Percentiles rank a stretch among this genome's conserved stretches.
Conservation (phyloP, 306 rosid species). For the Rosa lucieae region DNA sequence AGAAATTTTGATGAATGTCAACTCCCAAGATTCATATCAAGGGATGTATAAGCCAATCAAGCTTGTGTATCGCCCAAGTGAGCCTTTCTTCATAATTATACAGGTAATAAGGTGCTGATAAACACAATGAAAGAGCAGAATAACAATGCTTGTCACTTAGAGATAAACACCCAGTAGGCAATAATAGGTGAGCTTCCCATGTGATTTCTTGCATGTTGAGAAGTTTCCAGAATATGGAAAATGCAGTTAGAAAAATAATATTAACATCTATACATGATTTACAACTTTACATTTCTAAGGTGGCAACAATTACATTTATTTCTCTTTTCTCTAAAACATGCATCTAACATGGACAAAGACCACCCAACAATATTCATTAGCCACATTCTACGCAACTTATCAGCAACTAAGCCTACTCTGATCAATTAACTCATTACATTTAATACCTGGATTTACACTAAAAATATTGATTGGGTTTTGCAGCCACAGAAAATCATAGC, state of each 20-base stretch:
- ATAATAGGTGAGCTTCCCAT: background rate
- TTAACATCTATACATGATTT: background rate
- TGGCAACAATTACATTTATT: background rate
- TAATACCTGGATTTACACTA: constrained; percentile 18
- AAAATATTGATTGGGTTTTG: constrained; percentile 20
- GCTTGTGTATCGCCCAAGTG: constrained; percentile 76
- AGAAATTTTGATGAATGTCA: constrained; percentile 64
- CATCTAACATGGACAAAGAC: background rate
- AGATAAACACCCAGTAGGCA: background rate
- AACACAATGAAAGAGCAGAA: background rate
- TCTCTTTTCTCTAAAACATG: background rate
- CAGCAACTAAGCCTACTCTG: background rate
- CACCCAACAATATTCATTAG: background rate
- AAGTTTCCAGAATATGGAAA: background rate
- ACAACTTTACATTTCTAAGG: background rate
- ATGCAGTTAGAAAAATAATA: background rate
- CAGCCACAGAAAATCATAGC: constrained; percentile 80
- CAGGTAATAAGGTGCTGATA: constrained; percentile 55
- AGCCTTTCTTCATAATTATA: constrained; percentile 81
- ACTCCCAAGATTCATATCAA: constrained; percentile 45
- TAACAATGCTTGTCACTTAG: background rate
- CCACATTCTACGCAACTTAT: background rate
- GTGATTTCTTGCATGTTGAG: background rate
- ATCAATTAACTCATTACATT: background rate
- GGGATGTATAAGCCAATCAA: constrained; percentile 75